Percentiles rank a stretch among this genome's conserved stretches.
Evolutionary conservation across 495 filamentous ascomycete species (phyloP).

Genomic region (Hypoxylon fuscum): DNA sequence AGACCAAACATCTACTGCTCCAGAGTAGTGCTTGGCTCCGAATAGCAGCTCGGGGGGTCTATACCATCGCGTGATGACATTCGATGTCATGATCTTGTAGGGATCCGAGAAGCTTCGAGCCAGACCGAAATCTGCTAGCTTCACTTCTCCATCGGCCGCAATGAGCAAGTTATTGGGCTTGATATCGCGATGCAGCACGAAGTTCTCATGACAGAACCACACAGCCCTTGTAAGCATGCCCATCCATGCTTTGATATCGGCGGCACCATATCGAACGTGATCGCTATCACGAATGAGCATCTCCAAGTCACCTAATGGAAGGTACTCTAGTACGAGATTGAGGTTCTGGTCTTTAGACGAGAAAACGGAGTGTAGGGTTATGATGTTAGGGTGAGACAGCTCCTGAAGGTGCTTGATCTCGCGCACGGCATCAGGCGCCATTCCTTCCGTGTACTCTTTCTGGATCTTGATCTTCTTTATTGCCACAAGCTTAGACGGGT

Average conservation of each 20-base stretch:
- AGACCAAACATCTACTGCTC: constrained; percentile 95
- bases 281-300: constrained; percentile 87
- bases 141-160: constrained; percentile 89
- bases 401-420: constrained; percentile 96
- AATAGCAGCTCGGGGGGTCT: constrained; percentile 92
- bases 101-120: constrained; percentile 91
- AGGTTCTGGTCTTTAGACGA: constrained; percentile 90
- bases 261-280: constrained; percentile 68
- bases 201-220: constrained; percentile 97
- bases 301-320: constrained; percentile 91
- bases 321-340: constrained; percentile 91
- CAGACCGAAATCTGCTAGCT: constrained; percentile 97
- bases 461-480: constrained; percentile 99
- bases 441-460: constrained; percentile 80
- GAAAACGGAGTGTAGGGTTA: constrained; percentile 89
- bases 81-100: constrained; percentile 85
- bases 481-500: constrained; percentile 77
- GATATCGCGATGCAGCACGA: constrained; percentile 95
- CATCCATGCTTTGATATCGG: constrained; percentile 98
- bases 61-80: constrained; percentile 98
- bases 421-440: constrained; percentile 92
- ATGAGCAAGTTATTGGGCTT: constrained; percentile 99
- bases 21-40: constrained; percentile 87
- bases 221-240: constrained; percentile 92
- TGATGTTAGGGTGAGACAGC: constrained; percentile 95